Conservation (phyloP, 75 land plant genomes). For the Sequoia sempervirens region DNA sequence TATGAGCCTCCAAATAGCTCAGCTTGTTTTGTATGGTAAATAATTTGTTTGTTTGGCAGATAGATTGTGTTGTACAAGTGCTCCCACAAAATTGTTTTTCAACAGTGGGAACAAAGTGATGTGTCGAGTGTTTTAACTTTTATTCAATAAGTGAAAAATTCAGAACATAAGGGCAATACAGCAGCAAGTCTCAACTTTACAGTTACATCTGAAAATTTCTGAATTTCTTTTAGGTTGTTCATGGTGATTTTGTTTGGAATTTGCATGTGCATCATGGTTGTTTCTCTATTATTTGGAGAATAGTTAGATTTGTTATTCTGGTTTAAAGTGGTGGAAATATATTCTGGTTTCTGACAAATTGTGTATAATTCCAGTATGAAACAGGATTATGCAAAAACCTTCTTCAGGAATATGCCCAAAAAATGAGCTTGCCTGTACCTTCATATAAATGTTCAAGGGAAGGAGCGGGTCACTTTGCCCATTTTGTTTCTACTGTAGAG, state of each 20-base stretch:
- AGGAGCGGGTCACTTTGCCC: slow-evolving; percentile 16
- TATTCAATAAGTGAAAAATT: background rate
- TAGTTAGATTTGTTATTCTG: background rate
- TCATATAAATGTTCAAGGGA: slow-evolving; percentile 40
- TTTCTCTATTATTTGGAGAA: background rate
- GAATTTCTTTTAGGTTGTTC: background rate
- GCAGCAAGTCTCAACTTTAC: background rate
- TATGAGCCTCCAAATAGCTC: too few species aligned
- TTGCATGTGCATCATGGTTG: background rate
- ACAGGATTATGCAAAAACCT: slow-evolving; percentile 80
- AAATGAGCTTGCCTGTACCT: slow-evolving; percentile 67
- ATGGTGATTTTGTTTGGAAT: background rate
- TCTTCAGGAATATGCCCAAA: slow-evolving; percentile 81
- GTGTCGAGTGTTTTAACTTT: background rate
- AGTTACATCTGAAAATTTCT: background rate
- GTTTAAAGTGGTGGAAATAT: background rate
- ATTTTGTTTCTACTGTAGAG: slow-evolving; percentile 54
- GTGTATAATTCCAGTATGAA: slow-evolving; percentile 58
- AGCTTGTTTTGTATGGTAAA: background rate
- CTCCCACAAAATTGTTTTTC: background rate
- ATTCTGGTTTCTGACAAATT: background rate
- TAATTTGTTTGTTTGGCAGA: background rate
- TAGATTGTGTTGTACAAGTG: background rate
- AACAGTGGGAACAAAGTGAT: background rate
- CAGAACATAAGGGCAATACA: background rate